Evolutionary conservation across 768 basidiomycete species (phyloP).

Genomic region (Pleurotus tuber-regium): DNA sequence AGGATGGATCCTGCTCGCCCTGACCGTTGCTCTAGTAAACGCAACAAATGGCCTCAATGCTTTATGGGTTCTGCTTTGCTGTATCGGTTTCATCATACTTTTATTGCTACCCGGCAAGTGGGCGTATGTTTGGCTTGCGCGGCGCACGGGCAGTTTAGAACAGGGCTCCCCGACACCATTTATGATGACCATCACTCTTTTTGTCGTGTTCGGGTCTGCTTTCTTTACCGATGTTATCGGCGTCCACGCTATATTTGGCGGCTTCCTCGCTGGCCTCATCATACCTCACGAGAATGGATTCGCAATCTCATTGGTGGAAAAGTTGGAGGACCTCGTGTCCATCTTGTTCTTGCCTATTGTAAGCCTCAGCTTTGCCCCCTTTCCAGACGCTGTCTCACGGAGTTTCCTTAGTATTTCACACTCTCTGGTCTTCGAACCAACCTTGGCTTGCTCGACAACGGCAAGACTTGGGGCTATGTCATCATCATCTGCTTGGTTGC

Average conservation of each 20-base stretch:
- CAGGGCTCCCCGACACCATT: slow-evolving; percentile 65
- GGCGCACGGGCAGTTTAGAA: slow-evolving; percentile 69
- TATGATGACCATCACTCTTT: slow-evolving; percentile 79
- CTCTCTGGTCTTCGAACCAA: slow-evolving; percentile 80
- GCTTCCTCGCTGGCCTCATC: slow-evolving; percentile 79
- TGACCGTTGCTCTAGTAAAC: slow-evolving; percentile 83
- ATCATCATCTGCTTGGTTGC: slow-evolving; percentile 72
- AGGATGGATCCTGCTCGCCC: slow-evolving; percentile 84
- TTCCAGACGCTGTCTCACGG: no score
- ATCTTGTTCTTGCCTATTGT: slow-evolving; percentile 78
- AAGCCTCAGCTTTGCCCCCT: no score
- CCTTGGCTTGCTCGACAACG: slow-evolving; percentile 71
- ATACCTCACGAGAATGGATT: slow-evolving; percentile 83
- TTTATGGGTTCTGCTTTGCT: slow-evolving; percentile 73
- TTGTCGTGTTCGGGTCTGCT: slow-evolving; percentile 69
- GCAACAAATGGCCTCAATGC: slow-evolving; percentile 72
- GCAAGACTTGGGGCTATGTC: slow-evolving; percentile 79
- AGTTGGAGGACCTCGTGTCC: slow-evolving; percentile 82
- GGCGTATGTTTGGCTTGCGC: slow-evolving; percentile 65
- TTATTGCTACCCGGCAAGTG: slow-evolving; percentile 63
- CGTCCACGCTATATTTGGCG: slow-evolving; percentile 71
- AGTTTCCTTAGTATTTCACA: slow-evolving; percentile 65
- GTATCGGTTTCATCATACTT: slow-evolving; percentile 63
- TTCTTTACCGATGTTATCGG: slow-evolving; percentile 90
- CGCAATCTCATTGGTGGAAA: slow-evolving; percentile 77